Conservation (phyloP, 768 basidiomycete species). For the Lactifluus hygrophoroides region DNA sequence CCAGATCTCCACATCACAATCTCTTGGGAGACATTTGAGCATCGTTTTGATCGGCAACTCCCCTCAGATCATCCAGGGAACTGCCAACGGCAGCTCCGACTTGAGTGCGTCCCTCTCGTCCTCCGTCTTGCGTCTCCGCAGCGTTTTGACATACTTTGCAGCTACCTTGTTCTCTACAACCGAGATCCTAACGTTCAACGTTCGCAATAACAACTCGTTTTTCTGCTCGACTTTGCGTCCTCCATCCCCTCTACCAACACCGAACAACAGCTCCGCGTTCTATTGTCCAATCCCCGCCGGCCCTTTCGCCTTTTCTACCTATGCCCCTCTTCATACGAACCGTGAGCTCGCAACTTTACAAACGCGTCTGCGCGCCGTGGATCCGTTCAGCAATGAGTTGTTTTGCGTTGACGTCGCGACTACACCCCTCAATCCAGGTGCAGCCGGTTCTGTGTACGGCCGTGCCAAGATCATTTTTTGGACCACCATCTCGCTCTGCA, state of each 20-base stretch:
- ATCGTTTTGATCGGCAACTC: constrained; percentile 64
- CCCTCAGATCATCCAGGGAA: constrained; percentile 50
- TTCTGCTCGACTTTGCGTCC: constrained; percentile 77
- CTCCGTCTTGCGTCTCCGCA: constrained; percentile 1
- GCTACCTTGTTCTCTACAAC: constrained; percentile 86
- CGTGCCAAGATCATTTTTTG: constrained; percentile 61
- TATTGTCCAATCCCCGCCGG: constrained; percentile 80
- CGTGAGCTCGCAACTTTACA: constrained; percentile 76
- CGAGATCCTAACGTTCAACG: constrained; percentile 67
- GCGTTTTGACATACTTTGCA: constrained; percentile 25
- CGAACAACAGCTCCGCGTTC: constrained; percentile 25
- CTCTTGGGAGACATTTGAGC: constrained; percentile 45
- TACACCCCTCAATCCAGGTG: constrained; percentile 63
- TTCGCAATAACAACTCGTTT: constrained; percentile 61
- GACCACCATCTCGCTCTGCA: constrained; percentile 61
- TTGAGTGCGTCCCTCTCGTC: constrained; percentile 42
- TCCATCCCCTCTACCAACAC: constrained; percentile 54
- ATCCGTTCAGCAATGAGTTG: constrained; percentile 74
- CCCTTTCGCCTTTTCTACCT: constrained; percentile 70
- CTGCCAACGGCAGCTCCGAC: constrained; percentile 49
- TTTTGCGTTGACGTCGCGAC: constrained; percentile 73
- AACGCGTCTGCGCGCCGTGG: constrained; percentile 82
- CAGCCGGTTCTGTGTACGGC: constrained; percentile 52
- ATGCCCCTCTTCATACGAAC: constrained; percentile 53
- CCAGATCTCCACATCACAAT: constrained; percentile 46